Conservation (phyloP, 371 early-diverging fungal genomes). For the Funneliformis caledonium region DNA sequence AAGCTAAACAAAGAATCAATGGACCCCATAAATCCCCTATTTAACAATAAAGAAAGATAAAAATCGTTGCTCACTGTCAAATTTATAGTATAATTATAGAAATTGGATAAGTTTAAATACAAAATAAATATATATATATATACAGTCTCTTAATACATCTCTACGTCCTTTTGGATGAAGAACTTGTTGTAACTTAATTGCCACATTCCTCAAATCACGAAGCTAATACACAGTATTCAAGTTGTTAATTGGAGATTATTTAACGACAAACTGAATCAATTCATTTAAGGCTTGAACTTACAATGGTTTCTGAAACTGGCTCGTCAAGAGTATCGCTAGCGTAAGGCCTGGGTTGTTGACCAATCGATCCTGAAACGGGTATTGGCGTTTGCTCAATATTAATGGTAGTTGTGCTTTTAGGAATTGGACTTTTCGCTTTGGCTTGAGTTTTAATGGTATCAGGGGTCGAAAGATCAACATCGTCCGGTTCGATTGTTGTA, state of each 20-base stretch:
- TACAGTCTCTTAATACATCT: constrained; percentile 80
- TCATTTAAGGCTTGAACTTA: constrained; percentile 44
- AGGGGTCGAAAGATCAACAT: constrained; percentile 12
- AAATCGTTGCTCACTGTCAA: constrained; percentile 37
- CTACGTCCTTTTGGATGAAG: constrained; percentile 68
- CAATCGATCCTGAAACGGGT: constrained; percentile 48
- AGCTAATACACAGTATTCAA: constrained; percentile 52
- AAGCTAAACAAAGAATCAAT: constrained; percentile 81
- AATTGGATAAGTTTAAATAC: background rate
- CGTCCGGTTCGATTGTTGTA: constrained; percentile 12
- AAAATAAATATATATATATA: constrained; percentile 40
- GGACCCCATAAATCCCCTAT: constrained; percentile 97
- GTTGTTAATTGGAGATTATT: background rate
- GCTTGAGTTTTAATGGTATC: background rate
- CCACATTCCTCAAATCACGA: constrained; percentile 78
- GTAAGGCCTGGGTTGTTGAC: constrained; percentile 39
- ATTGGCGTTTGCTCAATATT: constrained; percentile 39
- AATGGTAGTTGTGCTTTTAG: constrained; percentile 11
- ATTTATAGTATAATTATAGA: background rate
- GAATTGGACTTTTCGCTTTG: background rate
- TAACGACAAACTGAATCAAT: background rate
- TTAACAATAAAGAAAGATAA: constrained; percentile 14
- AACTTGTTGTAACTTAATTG: constrained; percentile 75
- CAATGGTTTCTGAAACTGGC: constrained; percentile 84
- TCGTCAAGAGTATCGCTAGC: constrained; percentile 87